phyloP scores from a whole-genome alignment of 129 eudicot genomes.

The Gnaphalium uliginosum region DNA sequence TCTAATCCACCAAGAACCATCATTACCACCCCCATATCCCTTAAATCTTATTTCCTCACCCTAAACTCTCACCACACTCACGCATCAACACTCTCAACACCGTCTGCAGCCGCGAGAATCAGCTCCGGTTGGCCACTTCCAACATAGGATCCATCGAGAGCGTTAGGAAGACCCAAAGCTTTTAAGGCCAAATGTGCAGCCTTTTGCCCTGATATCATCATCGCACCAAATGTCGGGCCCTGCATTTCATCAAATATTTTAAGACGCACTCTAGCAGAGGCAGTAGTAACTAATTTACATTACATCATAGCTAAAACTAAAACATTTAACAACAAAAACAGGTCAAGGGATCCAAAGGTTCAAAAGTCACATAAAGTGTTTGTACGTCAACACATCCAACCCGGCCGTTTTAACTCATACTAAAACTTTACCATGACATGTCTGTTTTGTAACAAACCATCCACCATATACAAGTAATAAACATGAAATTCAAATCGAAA shows the following conservation, averaged over 20 bases:
- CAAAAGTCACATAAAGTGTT: too few species aligned
- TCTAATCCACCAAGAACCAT: neutral
- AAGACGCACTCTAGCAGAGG: neutral
- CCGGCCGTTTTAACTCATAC: too few species aligned
- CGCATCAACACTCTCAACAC: constrained; percentile 50
- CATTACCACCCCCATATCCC: constrained; percentile 14
- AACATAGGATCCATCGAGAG: constrained; percentile 48
- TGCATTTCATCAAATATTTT: constrained; percentile 28
- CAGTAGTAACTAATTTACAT: neutral
- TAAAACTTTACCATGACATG: too few species aligned
- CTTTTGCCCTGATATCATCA: constrained; percentile 88
- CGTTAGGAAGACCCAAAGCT: constrained; percentile 65
- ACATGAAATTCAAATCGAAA: neutral
- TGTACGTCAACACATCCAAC: too few species aligned
- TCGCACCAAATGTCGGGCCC: constrained; percentile 92
- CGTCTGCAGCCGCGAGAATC: constrained; percentile 52
- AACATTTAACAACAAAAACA: neutral
- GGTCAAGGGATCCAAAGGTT: neutral
- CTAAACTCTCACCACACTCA: constrained; percentile 26
- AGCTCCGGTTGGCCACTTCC: constrained; percentile 47
- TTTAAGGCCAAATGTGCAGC: constrained; percentile 81
- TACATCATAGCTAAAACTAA: neutral
- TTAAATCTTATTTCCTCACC: constrained; percentile 25
- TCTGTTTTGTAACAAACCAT: too few species aligned
- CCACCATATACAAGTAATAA: too few species aligned